Base-by-base conservation (phyloP, 345 rosid genomes). In the Salix dunnii region DNA sequence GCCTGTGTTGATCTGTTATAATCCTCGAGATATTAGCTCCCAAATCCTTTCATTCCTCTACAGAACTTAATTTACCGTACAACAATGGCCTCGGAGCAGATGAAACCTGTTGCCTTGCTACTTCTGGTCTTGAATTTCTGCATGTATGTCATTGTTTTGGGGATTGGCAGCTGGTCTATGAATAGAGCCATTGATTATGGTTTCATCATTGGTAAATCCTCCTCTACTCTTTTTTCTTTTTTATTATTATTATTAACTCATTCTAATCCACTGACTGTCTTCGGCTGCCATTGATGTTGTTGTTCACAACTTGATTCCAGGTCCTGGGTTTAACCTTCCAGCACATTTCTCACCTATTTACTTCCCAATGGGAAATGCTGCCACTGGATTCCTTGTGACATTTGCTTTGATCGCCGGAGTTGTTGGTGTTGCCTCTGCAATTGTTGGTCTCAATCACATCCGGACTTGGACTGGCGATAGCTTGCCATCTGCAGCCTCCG, bases 331-430 rank as follows among this genome's bases (percentile, higher is more conserved):
- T 11, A 76, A 84, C 14, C 97, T 95, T 49, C 98, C 99, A 0
- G 93, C 91, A 0, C 97, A 95, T 86, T 95, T 95, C 81, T 95
- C 98, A 10, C 97, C 99, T 0, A 89, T 95, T 73, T 82, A 85
- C 80, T 95, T 93, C 81, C 98, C 98, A 0, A 95, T 95, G 97
- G 97, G 99, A 17, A 95, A 95, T 67, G 94, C 93, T 16, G 99
- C 99, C 13, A 95, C 99, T 0, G 99, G 99, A 63, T 95, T 93
- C 85, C 93, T 95, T 21, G 92, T 93, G 70, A 89, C 82, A 9
- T 95, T 93, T 64, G 83, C 96, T 72, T 68, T 93, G 82, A 81
- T 95, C 17, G 98, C 99, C 21, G 99, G 94, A 61, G 98, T 90
- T 31, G 96, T 90, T 3, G 99, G 98, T 51, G 89, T 86, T 46